Evolutionary conservation across 805 yeast species (phyloP).

Genomic region (Candida multigemmis): DNA sequence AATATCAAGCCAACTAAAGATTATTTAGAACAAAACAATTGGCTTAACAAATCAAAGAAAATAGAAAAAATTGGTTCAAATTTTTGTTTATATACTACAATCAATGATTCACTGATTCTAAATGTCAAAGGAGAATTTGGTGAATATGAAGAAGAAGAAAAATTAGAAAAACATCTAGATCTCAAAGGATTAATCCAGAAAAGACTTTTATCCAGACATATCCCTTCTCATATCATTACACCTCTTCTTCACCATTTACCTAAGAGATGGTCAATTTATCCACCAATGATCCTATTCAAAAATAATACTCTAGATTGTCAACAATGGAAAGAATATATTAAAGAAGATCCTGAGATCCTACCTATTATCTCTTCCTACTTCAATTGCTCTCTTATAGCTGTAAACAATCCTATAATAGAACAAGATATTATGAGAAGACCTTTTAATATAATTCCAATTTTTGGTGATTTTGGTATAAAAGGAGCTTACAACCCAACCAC

Average conservation of each 20-base stretch:
- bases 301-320: conserved; percentile 34
- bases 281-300: conserved; percentile 57
- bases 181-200: too few relatives aligned
- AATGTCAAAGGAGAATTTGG: too few relatives aligned
- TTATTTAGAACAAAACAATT: conserved; percentile 7
- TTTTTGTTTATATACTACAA: conserved; percentile 8
- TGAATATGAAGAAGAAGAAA: too few relatives aligned
- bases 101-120: too few relatives aligned
- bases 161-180: too few relatives aligned
- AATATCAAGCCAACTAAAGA: conserved; percentile 12
- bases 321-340: conserved; percentile 18
- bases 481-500: conserved; percentile 40
- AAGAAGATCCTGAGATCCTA: conserved; percentile 7
- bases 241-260: conserved; percentile 32
- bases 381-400: conserved; percentile 34
- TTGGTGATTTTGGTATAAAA: conserved; percentile 58
- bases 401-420: conserved; percentile 57
- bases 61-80: conserved; percentile 6
- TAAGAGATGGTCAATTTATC: conserved; percentile 52
- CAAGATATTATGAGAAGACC: conserved; percentile 59
- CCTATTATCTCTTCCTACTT: too few relatives aligned
- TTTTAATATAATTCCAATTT: conserved; percentile 44
- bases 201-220: too few relatives aligned
- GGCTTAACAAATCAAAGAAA: conserved; percentile 9
- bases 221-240: too few relatives aligned